Percentiles rank a stretch among this genome's conserved stretches.
phyloP scores from a whole-genome alignment of 345 rosid species.

The Mallotus nudiflorus region DNA sequence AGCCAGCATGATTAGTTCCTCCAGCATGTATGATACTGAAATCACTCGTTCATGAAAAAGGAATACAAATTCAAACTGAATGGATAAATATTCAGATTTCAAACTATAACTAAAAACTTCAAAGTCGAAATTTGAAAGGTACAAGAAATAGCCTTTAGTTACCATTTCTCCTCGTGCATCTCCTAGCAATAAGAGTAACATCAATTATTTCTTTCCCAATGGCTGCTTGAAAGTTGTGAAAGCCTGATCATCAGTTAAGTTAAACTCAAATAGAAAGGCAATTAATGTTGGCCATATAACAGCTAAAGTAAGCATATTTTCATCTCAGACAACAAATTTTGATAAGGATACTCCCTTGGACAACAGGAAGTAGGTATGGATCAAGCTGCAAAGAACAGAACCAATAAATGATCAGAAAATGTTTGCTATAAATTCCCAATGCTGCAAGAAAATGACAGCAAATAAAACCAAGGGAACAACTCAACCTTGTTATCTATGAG shows the following conservation, averaged over 20 bases:
- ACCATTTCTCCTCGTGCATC: slow-evolving; percentile 98
- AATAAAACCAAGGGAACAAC: slow-evolving; percentile 21
- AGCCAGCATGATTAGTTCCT: background rate
- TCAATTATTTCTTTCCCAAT: slow-evolving; percentile 82
- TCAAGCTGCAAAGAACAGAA: slow-evolving; percentile 69
- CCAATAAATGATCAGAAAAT: slow-evolving; percentile 21
- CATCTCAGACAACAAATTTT: slow-evolving; percentile 22
- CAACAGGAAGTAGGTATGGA: slow-evolving; percentile 80
- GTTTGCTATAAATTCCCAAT: slow-evolving; percentile 14
- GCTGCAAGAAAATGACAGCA: slow-evolving; percentile 12
- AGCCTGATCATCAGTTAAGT: slow-evolving; percentile 68
- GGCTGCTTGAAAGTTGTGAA: slow-evolving; percentile 87
- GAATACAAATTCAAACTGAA: background rate
- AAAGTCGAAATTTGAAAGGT: slow-evolving; percentile 7
- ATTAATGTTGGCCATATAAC: slow-evolving; percentile 2
- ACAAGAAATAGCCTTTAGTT: no score
- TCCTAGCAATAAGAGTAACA: slow-evolving; percentile 86
- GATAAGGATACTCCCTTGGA: slow-evolving; percentile 98
- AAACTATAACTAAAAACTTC: slow-evolving; percentile 2
- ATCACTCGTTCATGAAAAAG: background rate
- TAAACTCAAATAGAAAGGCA: slow-evolving; percentile 20
- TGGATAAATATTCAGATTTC: background rate
- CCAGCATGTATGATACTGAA: background rate
- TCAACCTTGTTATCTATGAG: slow-evolving; percentile 91
- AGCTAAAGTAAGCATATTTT: background rate